Base-by-base conservation (phyloP, 2,329 filamentous ascomycete species). In the Cytospora paraplurivora region DNA sequence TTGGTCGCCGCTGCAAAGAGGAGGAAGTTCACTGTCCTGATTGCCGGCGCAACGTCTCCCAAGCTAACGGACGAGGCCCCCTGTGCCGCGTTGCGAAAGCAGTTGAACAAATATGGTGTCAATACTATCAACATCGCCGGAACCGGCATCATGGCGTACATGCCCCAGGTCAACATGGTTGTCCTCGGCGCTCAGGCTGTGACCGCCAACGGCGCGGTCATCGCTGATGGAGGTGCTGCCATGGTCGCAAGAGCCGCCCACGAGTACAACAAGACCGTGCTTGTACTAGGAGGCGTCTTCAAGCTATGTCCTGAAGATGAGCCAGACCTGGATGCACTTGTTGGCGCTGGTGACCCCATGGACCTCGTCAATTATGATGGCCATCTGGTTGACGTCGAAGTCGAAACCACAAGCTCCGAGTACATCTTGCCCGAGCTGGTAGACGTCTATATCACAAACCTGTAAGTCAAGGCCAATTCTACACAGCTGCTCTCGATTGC, bases 101-200 rank as follows among this genome's bases (percentile, higher is more conserved):
- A 92, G 55, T 82, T 98, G 65, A 87, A 85, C 5, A 85, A 88
- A 1, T 86, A 88, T 41, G 93, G 93, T 33, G 90, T 96, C 62
- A 89, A 87, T 1, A 90, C 96, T 50, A 90, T 97, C 69, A 85
- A 91, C 65, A 88, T 98, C 62, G 88, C 92, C 51, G 93, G 96
- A 75, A 89, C 88, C 8, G 91, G 92, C 11, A 85, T 96, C 60
- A 96, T 93, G 78, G 93, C 93, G 1, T 91, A 98, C 71, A 98
- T 99, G 91, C 91, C 93, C 10, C 88, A 90, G 65, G 92, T 97
- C 70, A 96, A 94, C 81, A 97, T 97, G 79, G 94, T 99, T 66
- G 91, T 99, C 56, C 82, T 99, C 7, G 89, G 91, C 13, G 94
- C 94, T 7, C 90, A 93, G 72, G 89, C 91, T 4, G 91, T 99